phyloP scores from a whole-genome alignment of 2,329 filamentous ascomycete genomes.

The Colletotrichum sp. region DNA sequence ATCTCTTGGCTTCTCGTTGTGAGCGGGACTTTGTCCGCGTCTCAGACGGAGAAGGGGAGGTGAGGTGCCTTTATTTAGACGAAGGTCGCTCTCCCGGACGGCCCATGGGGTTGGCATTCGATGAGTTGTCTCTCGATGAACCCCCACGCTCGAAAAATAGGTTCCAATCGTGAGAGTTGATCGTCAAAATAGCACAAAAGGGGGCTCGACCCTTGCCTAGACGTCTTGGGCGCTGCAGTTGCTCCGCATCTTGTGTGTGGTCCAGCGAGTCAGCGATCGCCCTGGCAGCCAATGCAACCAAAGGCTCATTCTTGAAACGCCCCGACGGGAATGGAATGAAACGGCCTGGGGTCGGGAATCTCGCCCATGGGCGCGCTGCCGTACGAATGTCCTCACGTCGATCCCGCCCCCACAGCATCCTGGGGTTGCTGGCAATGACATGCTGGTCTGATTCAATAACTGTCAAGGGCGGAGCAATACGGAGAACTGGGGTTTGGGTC shows the following conservation, averaged over 20 bases:
- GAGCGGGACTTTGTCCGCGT: slow-evolving; percentile 5
- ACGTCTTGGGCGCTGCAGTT: not conserved
- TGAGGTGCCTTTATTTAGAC: slow-evolving; percentile 2
- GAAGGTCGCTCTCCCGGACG: not conserved
- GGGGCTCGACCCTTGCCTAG: not conserved
- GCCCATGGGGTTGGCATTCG: not conserved
- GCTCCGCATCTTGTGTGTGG: not conserved
- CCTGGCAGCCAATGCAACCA: not conserved
- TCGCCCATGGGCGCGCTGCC: not conserved
- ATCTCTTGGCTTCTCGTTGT: slow-evolving; percentile 1
- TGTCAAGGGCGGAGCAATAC: not conserved
- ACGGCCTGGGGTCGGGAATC: not conserved
- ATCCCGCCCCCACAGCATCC: not conserved
- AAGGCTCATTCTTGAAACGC: slow-evolving; percentile 2
- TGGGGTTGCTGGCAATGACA: not conserved
- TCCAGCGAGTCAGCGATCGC: slow-evolving; percentile 1
- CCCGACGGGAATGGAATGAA: slow-evolving; percentile 2
- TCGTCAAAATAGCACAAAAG: slow-evolving; percentile 16
- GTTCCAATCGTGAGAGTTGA: not conserved
- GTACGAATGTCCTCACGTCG: not conserved
- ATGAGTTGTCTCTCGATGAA: not conserved
- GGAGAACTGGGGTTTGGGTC: not conserved
- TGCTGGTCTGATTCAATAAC: not conserved
- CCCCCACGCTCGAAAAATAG: not conserved
- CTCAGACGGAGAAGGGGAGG: not conserved